A percentile compares a stretch with the other conserved stretches of the same genome.
Evolutionary conservation across 1,284 basidiomycete species (phyloP).

Genomic region (Ceratorhiza oryzae-sativae): DNA sequence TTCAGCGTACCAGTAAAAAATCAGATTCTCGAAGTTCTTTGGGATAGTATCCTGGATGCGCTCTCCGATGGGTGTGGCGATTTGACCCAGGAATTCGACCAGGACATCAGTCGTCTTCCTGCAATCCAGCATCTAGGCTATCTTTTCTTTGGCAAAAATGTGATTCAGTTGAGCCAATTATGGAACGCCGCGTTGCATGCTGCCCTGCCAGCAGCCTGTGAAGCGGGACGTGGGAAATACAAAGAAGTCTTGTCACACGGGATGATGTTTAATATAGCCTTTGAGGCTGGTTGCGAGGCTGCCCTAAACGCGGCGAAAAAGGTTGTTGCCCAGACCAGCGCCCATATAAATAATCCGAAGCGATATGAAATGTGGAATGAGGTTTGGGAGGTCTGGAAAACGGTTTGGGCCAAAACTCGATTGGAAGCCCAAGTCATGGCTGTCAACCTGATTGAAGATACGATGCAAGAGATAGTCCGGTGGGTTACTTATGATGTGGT

Average conservation of each 20-base stretch:
- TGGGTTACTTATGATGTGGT: conserved; percentile 3
- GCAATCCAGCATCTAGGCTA: not conserved
- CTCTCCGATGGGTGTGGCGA: not conserved
- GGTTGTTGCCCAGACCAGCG: not conserved
- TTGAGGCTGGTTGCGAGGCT: not conserved
- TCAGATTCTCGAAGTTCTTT: not conserved
- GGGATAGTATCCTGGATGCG: conserved; percentile 3
- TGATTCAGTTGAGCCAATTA: conserved; percentile 15
- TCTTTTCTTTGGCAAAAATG: conserved; percentile 11
- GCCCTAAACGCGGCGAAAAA: not conserved
- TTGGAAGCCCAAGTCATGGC: not conserved
- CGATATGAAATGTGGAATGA: conserved; percentile 23
- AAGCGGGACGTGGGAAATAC: not conserved
- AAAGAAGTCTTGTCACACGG: not conserved
- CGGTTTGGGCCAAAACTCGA: not conserved
- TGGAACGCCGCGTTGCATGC: conserved; percentile 22
- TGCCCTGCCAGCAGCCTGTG: conserved; percentile 3
- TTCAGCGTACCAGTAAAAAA: not conserved
- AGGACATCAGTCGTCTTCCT: not conserved
- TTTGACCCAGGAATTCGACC: not conserved
- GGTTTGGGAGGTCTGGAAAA: conserved; percentile 10
- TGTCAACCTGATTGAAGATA: conserved; percentile 1
- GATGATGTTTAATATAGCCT: not conserved
- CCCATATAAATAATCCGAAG: not conserved
- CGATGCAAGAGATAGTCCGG: conserved; percentile 1